Evolutionary conservation across 2,329 filamentous ascomycete species (phyloP).

Genomic region (Drechslerella coelobrocha): DNA sequence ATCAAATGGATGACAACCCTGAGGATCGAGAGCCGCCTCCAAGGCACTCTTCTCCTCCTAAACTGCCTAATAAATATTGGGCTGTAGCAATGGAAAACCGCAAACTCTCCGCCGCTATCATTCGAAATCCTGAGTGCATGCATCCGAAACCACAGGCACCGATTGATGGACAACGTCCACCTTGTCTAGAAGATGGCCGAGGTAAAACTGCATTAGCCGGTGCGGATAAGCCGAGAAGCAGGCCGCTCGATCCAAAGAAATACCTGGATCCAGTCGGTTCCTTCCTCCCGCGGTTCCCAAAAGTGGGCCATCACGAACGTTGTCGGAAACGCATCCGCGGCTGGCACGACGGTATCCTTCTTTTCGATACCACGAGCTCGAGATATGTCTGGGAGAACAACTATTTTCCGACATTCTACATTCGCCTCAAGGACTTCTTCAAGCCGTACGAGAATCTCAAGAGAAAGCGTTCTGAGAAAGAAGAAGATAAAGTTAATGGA

Average conservation of each 20-base stretch:
- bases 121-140: too few relatives aligned
- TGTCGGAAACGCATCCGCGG: conserved; percentile 41
- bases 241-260: not conserved
- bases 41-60: too few relatives aligned
- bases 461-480: not conserved
- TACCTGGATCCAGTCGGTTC: conserved; percentile 22
- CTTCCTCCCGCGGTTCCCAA: conserved; percentile 18
- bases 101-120: too few relatives aligned
- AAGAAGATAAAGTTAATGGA: not conserved
- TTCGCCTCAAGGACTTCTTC: conserved; percentile 18
- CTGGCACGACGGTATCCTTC: not conserved
- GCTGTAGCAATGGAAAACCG: too few relatives aligned
- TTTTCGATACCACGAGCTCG: conserved; percentile 32
- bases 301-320: conserved; percentile 15
- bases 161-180: too few relatives aligned
- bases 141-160: too few relatives aligned
- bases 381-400: conserved; percentile 38
- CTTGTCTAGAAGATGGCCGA: too few relatives aligned
- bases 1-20: too few relatives aligned
- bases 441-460: conserved; percentile 1
- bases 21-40: too few relatives aligned
- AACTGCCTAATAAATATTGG: too few relatives aligned
- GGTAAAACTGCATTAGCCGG: too few relatives aligned
- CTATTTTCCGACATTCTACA: conserved; percentile 37
- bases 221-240: not conserved